Conservation (phyloP, 2,329 filamentous ascomycete genomes). For the Venturiaceae sp. region DNA sequence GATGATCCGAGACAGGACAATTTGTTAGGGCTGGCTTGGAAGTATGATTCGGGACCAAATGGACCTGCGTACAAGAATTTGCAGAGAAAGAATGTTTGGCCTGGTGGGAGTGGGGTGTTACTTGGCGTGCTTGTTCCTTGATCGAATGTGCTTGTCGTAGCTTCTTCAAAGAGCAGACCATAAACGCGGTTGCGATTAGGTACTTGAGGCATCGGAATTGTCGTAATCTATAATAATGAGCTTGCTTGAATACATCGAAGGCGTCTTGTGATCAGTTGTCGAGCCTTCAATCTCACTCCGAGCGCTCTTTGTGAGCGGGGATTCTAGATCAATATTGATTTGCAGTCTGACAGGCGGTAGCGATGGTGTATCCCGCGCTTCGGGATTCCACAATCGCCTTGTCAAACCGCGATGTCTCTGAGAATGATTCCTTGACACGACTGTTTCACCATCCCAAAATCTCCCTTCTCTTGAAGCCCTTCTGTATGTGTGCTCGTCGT, state of each 20-base stretch:
- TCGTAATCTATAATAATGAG: not conserved
- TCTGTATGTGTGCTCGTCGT: not conserved
- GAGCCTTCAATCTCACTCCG: no score
- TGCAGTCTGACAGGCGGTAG: no score
- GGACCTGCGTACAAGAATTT: slow-evolving; percentile 47
- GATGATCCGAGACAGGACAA: slow-evolving; percentile 39
- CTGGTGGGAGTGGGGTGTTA: slow-evolving; percentile 16
- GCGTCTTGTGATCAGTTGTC: no score
- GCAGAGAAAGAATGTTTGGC: slow-evolving; percentile 43
- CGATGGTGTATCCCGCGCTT: no score
- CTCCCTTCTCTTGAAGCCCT: not conserved
- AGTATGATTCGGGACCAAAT: slow-evolving; percentile 49
- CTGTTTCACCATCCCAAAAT: not conserved
- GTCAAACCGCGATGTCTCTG: not conserved
- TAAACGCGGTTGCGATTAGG: not conserved
- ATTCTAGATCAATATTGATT: no score
- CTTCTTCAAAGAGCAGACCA: no score
- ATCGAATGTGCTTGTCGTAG: not conserved
- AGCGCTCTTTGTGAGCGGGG: no score
- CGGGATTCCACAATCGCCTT: not conserved
- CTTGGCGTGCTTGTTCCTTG: not conserved
- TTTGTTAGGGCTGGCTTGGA: slow-evolving; percentile 30
- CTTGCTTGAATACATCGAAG: no score
- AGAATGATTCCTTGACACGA: not conserved
- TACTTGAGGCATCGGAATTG: not conserved